Base-by-base conservation (phyloP, 2,329 filamentous ascomycete genomes). In the Dactylellina leptospora region DNA sequence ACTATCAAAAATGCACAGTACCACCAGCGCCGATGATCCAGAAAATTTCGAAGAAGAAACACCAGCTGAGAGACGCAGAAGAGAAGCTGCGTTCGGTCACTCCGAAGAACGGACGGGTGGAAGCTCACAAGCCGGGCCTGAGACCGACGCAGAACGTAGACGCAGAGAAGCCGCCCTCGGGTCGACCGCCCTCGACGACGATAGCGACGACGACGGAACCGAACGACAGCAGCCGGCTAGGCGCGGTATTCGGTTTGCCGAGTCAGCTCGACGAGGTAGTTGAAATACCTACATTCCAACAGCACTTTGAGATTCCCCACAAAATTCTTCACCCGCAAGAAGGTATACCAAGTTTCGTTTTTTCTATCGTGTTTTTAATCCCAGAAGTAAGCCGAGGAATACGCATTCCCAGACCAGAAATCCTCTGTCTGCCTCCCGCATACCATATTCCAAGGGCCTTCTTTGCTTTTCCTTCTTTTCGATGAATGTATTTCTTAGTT, bases 111-210 rank as follows among this genome's bases (percentile, higher is more conserved):
- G 23, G 30, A 25, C 38, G 1, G 16, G 42, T 11, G 45, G 58
- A 6, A 51, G 44, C 16, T 53, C 66, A 18, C 47, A 33, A 9
- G 30, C 63, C 9, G 25, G 40, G 1, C 59, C 38, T 13, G 90
- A 93, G 80, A 92, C 90, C 0, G 88, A 89, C 0, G 90, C 90
- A 0, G 91, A 93, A 79, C 83, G 88, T 61, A 84, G 89, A 48
- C 83, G 91, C 56, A 85, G 91, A 76, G 87, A 92, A 76, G 90
- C 90, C 0, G 91, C 90, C 0, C 81, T 93, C 1, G 33, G 69
- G 2, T 38, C 40, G 4, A 48, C 54, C 6, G 16, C 18, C 3
- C 16, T 56, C 38, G 62, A 68, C 20, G 54, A 61, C 11, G 61
- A 73, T 40, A 68, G 62, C 18, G 69, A 73, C 18, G 68, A 72